Conservation (phyloP, 768 basidiomycete species). For the Calocybe cyanea region DNA sequence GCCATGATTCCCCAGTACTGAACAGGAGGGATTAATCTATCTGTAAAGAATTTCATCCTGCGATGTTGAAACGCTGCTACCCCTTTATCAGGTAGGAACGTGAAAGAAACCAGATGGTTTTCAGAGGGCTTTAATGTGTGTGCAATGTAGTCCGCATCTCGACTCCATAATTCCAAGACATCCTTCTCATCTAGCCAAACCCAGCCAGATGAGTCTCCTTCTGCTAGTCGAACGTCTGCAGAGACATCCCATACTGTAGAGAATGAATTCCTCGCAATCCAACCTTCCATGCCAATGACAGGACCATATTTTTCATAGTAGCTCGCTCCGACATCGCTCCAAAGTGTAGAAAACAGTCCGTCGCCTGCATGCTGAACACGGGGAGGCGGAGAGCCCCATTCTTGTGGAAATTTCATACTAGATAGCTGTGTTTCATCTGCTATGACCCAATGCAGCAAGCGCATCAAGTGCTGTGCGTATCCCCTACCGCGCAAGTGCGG, state of each 20-base stretch:
- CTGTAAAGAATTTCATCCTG: slow-evolving; percentile 24
- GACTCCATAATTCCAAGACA: slow-evolving; percentile 32
- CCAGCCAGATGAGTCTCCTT: slow-evolving; percentile 19
- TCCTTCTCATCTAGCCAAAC: slow-evolving; percentile 34
- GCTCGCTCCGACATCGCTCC: slow-evolving; percentile 46
- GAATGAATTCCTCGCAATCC: slow-evolving; percentile 33
- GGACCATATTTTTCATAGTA: slow-evolving; percentile 45
- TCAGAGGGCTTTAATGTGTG: slow-evolving; percentile 5
- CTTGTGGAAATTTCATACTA: slow-evolving; percentile 20
- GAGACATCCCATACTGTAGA: slow-evolving; percentile 39
- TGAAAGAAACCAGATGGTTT: slow-evolving; percentile 19
- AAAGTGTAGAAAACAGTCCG: slow-evolving; percentile 45
- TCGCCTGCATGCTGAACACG: slow-evolving; percentile 30
- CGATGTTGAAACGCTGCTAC: slow-evolving; percentile 42
- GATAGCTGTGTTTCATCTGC: slow-evolving; percentile 26
- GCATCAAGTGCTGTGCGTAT: slow-evolving; percentile 63
- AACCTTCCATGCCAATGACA: slow-evolving; percentile 31
- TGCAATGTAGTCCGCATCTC: slow-evolving; percentile 33
- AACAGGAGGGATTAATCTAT: slow-evolving; percentile 13
- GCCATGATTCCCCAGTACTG: slow-evolving; percentile 28
- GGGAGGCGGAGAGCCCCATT: slow-evolving; percentile 45
- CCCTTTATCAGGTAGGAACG: slow-evolving; percentile 43
- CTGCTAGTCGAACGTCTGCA: background rate
- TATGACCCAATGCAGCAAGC: slow-evolving; percentile 54
- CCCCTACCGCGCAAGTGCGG: slow-evolving; percentile 45